phyloP scores from a whole-genome alignment of 1,284 basidiomycete genomes.

The Somion occarium region DNA sequence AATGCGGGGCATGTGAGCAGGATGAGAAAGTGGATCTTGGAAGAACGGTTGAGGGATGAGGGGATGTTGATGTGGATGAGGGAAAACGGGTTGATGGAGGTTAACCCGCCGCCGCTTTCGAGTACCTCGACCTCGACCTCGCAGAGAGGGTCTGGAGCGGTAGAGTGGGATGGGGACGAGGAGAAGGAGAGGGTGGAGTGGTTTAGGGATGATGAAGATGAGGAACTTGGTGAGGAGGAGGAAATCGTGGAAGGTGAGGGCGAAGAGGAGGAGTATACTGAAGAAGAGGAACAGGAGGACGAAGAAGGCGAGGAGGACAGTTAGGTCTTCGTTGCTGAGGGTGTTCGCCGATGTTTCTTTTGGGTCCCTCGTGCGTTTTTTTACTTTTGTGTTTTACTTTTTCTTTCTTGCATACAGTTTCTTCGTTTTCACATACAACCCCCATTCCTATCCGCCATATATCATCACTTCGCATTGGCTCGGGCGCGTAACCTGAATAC shows the following conservation, averaged over 20 bases:
- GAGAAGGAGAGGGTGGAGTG: slow-evolving; percentile 18
- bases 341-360: no score
- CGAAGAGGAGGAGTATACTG: slow-evolving; percentile 9
- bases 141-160: neutral
- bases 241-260: slow-evolving; percentile 12
- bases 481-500: no score
- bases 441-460: no score
- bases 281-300: slow-evolving; percentile 5
- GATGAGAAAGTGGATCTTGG: slow-evolving; percentile 20
- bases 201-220: slow-evolving; percentile 18
- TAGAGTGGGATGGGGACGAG: slow-evolving; percentile 18
- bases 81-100: slow-evolving; percentile 1
- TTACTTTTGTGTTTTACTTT: no score
- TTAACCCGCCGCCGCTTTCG: neutral
- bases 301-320: slow-evolving; percentile 3
- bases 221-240: slow-evolving; percentile 12
- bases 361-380: no score
- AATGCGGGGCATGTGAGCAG: slow-evolving; percentile 10
- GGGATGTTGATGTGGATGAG: slow-evolving; percentile 16
- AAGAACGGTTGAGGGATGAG: slow-evolving; percentile 19
- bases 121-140: neutral
- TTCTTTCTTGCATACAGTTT: no score
- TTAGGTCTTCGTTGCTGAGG: no score
- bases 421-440: no score
- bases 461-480: no score